Conservation (phyloP, 768 basidiomycete genomes). For the Scleroderma bovista region DNA sequence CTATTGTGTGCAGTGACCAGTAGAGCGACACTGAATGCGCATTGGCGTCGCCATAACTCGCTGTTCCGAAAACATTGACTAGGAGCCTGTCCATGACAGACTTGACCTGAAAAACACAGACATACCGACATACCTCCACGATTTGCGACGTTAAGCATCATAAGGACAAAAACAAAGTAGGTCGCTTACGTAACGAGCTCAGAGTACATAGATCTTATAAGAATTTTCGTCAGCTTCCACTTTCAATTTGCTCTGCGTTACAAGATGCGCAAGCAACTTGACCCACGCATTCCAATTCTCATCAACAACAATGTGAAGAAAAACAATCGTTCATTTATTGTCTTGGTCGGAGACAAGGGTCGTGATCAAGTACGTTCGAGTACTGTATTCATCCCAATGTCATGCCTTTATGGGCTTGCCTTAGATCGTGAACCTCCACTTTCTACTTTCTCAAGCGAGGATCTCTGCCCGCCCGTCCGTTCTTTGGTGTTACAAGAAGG, state of each 20-base stretch:
- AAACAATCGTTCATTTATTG: constrained; percentile 92
- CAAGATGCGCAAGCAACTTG: constrained; percentile 80
- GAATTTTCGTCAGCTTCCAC: no score
- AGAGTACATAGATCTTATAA: no score
- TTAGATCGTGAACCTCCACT: constrained; percentile 93
- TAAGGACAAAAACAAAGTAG: no score
- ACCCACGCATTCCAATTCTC: constrained; percentile 87
- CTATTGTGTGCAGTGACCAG: no score
- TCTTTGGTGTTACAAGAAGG: constrained; percentile 99
- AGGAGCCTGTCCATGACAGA: no score
- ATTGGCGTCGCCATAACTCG: neutral
- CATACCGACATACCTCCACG: neutral
- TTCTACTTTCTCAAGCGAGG: constrained; percentile 85
- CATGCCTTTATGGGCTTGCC: neutral
- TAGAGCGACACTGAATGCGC: no score
- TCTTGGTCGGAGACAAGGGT: constrained; percentile 91
- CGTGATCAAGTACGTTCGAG: constrained; percentile 71
- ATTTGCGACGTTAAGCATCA: no score
- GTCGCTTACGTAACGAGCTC: no score
- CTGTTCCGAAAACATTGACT: no score
- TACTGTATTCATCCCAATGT: neutral
- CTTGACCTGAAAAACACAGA: no score
- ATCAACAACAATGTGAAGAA: constrained; percentile 92
- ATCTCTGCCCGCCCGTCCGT: constrained; percentile 88
- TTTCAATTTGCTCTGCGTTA: neutral